Percentiles rank a stretch among this genome's conserved stretches.
These are phyloP conservation scores for Acanthamoeba royreba DNA, from an alignment of 208 protist species.

Conservation along the genomic window DNA sequence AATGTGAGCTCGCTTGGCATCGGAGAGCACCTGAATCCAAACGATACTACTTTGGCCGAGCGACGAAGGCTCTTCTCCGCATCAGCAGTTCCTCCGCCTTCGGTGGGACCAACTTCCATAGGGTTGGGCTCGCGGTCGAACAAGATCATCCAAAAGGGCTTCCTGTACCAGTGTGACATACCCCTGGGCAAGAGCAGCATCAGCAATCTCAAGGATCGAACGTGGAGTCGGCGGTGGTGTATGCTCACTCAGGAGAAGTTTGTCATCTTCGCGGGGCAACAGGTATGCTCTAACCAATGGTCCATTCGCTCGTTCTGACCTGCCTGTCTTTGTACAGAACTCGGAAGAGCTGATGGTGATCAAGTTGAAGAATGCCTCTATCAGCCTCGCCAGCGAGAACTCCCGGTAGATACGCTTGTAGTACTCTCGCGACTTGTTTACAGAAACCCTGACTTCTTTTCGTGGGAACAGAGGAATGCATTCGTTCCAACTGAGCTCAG, in stretches of 20 bases:
- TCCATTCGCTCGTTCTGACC: neutral
- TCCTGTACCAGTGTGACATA: neutral
- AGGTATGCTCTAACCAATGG: neutral
- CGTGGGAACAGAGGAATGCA: neutral
- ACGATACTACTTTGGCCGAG: neutral
- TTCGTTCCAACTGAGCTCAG: neutral
- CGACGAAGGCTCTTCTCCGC: neutral
- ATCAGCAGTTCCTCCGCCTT: no score
- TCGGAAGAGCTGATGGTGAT: neutral
- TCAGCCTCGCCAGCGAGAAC: neutral
- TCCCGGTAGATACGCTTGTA: neutral
- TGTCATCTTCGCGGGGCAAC: neutral
- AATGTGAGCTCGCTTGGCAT: neutral
- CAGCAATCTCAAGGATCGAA: no score
- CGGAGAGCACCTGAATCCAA: neutral
- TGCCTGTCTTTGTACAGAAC: neutral
- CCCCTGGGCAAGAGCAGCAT: no score
- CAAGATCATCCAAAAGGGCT: neutral
- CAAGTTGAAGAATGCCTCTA: neutral
- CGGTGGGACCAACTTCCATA: no score
- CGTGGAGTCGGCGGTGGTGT: neutral
- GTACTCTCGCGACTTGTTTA: no score
- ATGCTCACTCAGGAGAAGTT: neutral
- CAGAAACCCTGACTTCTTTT: no score
- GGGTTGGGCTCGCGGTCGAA: neutral